phyloP scores from a whole-genome alignment of 257 asterid genomes.

The Solanum rostratum region DNA sequence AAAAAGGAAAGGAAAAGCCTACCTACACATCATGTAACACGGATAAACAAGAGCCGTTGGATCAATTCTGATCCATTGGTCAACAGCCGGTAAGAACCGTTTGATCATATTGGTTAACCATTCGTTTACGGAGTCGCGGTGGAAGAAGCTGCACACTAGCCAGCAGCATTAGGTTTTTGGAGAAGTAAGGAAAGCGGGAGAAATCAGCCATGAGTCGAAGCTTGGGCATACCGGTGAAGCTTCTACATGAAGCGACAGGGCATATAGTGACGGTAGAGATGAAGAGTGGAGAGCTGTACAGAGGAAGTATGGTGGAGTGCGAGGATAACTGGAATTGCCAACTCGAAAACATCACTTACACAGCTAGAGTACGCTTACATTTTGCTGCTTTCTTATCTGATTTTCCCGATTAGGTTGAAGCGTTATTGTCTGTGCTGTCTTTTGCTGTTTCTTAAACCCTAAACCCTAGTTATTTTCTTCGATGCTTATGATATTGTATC shows the following conservation, averaged over 20 bases:
- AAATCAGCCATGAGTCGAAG: conserved; percentile 59
- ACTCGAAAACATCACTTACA: conserved; percentile 38
- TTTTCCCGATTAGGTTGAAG: background rate
- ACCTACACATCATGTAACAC: background rate
- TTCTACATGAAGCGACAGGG: conserved; percentile 93
- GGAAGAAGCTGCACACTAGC: background rate
- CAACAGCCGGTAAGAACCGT: background rate
- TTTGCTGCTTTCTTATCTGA: background rate
- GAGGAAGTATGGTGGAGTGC: conserved; percentile 83
- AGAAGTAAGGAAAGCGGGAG: background rate
- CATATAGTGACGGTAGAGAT: conserved; percentile 86
- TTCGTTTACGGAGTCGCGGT: background rate
- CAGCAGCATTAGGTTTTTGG: conserved; percentile 2
- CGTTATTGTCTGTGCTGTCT: background rate
- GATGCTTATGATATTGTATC: background rate
- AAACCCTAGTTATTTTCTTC: background rate
- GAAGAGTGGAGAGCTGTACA: conserved; percentile 87
- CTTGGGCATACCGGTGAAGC: conserved; percentile 94
- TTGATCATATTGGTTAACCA: background rate
- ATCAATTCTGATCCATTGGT: background rate
- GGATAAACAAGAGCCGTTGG: background rate
- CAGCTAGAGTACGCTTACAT: conserved; percentile 26
- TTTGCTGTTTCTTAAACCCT: background rate
- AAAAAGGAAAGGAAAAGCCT: background rate
- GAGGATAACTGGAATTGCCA: conserved; percentile 55